A percentile compares a stretch with the other conserved stretches of the same genome.
These are phyloP conservation scores for Lineolata rhizophorae DNA, from an alignment of 495 filamentous ascomycete species.

Conservation along the genomic window DNA sequence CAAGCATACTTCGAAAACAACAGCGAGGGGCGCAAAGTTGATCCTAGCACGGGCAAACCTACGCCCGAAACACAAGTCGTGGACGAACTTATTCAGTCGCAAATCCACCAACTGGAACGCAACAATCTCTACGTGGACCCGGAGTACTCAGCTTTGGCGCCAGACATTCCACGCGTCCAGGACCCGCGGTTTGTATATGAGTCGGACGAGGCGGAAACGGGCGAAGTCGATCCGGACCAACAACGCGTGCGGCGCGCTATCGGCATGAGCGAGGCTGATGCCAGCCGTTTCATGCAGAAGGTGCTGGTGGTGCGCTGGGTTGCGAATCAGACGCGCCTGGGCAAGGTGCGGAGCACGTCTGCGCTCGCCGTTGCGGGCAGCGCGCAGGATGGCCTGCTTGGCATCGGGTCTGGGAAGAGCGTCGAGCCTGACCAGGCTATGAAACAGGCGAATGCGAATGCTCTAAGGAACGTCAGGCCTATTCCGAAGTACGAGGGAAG, in stretches of 20 bases:
- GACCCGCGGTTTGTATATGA: too few species aligned
- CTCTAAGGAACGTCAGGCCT: slow-evolving; percentile 71
- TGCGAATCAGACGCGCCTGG: slow-evolving; percentile 84
- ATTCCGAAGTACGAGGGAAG: slow-evolving; percentile 73
- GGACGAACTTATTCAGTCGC: slow-evolving; percentile 5
- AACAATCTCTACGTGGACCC: slow-evolving; percentile 6
- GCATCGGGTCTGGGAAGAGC: slow-evolving; percentile 75
- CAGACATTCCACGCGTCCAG: slow-evolving; percentile 8
- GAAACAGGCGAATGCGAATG: slow-evolving; percentile 45
- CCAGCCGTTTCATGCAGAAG: too few species aligned
- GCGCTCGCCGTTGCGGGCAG: slow-evolving; percentile 63
- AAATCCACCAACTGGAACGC: background rate
- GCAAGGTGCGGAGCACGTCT: slow-evolving; percentile 60
- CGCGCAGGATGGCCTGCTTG: slow-evolving; percentile 51
- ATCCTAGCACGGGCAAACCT: too few species aligned
- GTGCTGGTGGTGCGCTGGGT: too few species aligned
- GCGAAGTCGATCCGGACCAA: too few species aligned
- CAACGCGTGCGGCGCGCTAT: too few species aligned
- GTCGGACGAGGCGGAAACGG: too few species aligned
- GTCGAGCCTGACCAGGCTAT: slow-evolving; percentile 41
- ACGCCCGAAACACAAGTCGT: too few species aligned
- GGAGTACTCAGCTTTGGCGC: slow-evolving; percentile 4
- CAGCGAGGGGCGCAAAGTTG: too few species aligned
- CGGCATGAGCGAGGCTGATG: too few species aligned
- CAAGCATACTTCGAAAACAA: too few species aligned